Evolutionary conservation across 2,329 filamentous ascomycete species (phyloP), one percentile per base, ranked within the genome.

Genomic region (Colletotrichum theobromicola): DNA sequence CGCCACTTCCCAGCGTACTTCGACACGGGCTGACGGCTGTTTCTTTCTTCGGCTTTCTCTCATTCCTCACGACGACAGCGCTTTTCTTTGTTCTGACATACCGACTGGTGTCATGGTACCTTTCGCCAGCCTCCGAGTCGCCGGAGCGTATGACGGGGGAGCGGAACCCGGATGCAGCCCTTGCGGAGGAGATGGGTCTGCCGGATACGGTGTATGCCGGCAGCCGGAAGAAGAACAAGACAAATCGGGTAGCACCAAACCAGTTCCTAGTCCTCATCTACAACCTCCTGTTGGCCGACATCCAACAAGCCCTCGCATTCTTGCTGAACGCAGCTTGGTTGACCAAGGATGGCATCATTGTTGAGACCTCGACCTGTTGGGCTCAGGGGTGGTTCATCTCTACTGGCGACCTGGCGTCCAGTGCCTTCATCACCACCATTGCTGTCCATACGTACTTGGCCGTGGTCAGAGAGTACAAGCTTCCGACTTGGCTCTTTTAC

Each of bases 181-280:
- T 76, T 16, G 76, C 77, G 10, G 58, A 69, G 21, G 74, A 77
- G 30, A 74, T 74, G 70, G 75, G 75, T 37, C 74, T 82, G 7
- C 79, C 80, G 10, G 77, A 78, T 60, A 77, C 26, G 72, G 78
- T 66, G 61, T 80, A 63, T 79, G 77, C 50, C 75, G 79, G 35
- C 77, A 76, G 62, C 75, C 75, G 42, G 74, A 78, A 16, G 74
- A 71, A 50, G 63, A 28, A 24, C n/a, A 62, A 46, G 30, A 53
- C 61, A 32, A 74, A 53, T 21, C 58, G 46, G n/a, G 35, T 66
- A 24, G 62, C 75, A 84, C 73, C 73, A 2, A 91, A 91, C 75
- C 90, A 92, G 80, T 91, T 91, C 77, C 83, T 92, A 24, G 83
- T 92, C 5, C 83, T 92, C 7, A 88, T 92, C 70, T 89, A 90